Conservation (phyloP, 164 flowering plant species). For the Liriodendron chinense region DNA sequence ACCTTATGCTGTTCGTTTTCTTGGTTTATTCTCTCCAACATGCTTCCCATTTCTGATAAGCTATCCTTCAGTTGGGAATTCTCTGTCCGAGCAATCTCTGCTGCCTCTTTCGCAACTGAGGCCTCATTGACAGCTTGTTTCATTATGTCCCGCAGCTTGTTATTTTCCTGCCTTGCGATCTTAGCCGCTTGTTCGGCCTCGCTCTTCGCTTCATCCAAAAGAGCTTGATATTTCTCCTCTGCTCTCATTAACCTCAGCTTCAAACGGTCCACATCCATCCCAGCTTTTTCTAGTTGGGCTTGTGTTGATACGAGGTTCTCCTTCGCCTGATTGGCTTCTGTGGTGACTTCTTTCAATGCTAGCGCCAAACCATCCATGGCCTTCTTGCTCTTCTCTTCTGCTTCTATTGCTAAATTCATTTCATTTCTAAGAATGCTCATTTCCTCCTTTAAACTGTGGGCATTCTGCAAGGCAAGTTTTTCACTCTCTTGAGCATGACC, state of each 20-base stretch:
- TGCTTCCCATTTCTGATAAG: slow-evolving; percentile 54
- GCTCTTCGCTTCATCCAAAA: slow-evolving; percentile 44
- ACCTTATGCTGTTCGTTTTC: slow-evolving; percentile 52
- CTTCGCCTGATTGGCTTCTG: slow-evolving; percentile 49
- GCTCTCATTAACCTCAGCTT: slow-evolving; percentile 25
- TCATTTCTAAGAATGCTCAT: slow-evolving; percentile 42
- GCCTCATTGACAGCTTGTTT: slow-evolving; percentile 89
- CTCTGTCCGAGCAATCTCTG: slow-evolving; percentile 64
- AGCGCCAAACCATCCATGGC: slow-evolving; percentile 86
- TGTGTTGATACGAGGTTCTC: slow-evolving; percentile 37
- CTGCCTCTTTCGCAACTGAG: slow-evolving; percentile 73
- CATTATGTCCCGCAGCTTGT: slow-evolving; percentile 65
- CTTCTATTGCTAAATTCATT: slow-evolving; percentile 51
- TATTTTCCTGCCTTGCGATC: slow-evolving; percentile 55
- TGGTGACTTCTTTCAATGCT: slow-evolving; percentile 68
- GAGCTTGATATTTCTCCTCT: slow-evolving; percentile 36
- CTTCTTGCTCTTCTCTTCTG: slow-evolving; percentile 63
- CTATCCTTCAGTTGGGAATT: slow-evolving; percentile 68
- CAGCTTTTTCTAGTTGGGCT: slow-evolving; percentile 35
- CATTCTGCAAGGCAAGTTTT: slow-evolving; percentile 22
- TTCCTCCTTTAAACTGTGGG: slow-evolving; percentile 30
- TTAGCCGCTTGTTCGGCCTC: slow-evolving; percentile 43
- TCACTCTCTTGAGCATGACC: slow-evolving; percentile 30
- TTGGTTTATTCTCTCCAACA: slow-evolving; percentile 29
- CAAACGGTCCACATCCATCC: slow-evolving; percentile 36